Conservation (phyloP, 805 yeast genomes). For the Candida ortonii region DNA sequence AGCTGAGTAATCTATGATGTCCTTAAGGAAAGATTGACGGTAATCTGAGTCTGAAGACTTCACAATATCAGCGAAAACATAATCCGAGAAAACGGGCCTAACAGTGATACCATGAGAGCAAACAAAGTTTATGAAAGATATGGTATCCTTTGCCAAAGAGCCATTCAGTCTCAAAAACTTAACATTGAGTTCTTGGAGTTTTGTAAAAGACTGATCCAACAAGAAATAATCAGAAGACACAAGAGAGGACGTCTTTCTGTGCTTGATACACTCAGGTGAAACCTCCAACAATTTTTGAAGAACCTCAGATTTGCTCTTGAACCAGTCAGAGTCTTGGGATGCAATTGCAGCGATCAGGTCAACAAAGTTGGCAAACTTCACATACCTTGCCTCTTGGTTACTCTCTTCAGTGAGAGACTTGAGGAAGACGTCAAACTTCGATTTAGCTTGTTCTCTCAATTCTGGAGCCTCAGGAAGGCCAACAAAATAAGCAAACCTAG, state of each 20-base stretch:
- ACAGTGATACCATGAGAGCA: constrained; percentile 45
- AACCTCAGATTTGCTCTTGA: constrained; percentile 45
- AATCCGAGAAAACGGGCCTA: constrained; percentile 51
- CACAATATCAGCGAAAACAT: constrained; percentile 55
- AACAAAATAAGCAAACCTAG: constrained; percentile 65
- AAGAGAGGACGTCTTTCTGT: constrained; percentile 41
- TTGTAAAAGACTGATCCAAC: constrained; percentile 64
- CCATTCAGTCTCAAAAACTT: constrained; percentile 18
- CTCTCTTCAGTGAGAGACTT: constrained; percentile 46
- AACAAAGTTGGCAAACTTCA: constrained; percentile 69
- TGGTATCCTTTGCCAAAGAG: constrained; percentile 30
- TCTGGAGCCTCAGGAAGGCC: constrained; percentile 51
- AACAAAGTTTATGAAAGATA: constrained; percentile 42
- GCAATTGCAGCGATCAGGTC: constrained; percentile 59
- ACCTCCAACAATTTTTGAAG: constrained; percentile 42
- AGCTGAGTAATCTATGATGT: constrained; percentile 49
- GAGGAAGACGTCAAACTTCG: constrained; percentile 47
- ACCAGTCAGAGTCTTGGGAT: constrained; percentile 49
- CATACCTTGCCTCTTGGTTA: constrained; percentile 51
- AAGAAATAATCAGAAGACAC: constrained; percentile 66
- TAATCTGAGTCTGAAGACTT: constrained; percentile 42
- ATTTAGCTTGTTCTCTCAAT: constrained; percentile 54
- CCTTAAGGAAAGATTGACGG: constrained; percentile 50
- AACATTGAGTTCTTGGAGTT: constrained; percentile 52
- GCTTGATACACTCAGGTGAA: constrained; percentile 41